Evolutionary conservation across 1,284 basidiomycete genomes (phyloP), one percentile per base, ranked within the genome.

Genomic region (Sparassis latifolia): DNA sequence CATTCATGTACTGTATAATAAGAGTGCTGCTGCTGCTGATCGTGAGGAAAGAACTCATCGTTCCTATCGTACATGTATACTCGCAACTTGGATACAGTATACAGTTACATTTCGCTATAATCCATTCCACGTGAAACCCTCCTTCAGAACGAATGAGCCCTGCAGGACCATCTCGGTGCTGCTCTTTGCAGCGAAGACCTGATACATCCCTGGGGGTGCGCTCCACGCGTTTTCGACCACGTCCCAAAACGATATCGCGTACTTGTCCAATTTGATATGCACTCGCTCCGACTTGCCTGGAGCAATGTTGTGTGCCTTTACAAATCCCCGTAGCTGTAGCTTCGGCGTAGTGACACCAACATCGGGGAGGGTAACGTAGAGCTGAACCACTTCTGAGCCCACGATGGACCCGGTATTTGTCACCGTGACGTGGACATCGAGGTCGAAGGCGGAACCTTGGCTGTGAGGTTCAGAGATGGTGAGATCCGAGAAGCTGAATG

Each of bases 341-440:
- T 65, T 66, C 0, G 85, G 83, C 6, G 78, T 82, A 4, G 77
- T 73, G 30, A 80, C 64, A 5, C 76, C 77, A 29, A 73, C 70
- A 46, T 73, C 66, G 2, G 81, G 78, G 55, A 81, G 75, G 2
- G 77, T 70, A 33, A 89, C 69, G 62, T 89, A 90, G 12, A 87
- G 53, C 63, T 89, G 86, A 5, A 80, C 76, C 46, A 84, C 77
- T 59, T 87, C 80, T 1, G 83, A 84, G 3, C 87, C 87, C 1
- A 62, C 45, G 10, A 76, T 55, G 0, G 61, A 51, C 1, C 86
- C 86, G 1, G 72, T 76, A 66, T 90, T 90, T 51, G 61, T 74
- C 43, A 87, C 69, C 0, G 63, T 71, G 49, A 82, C 67, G 12
- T 69, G 63, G 29, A 80, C 66, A 4, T 60, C 51, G 20, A 66